These are phyloP conservation scores for Solanum infundibuliforme DNA, from an alignment of 257 asterid species.

Conservation along the genomic window DNA sequence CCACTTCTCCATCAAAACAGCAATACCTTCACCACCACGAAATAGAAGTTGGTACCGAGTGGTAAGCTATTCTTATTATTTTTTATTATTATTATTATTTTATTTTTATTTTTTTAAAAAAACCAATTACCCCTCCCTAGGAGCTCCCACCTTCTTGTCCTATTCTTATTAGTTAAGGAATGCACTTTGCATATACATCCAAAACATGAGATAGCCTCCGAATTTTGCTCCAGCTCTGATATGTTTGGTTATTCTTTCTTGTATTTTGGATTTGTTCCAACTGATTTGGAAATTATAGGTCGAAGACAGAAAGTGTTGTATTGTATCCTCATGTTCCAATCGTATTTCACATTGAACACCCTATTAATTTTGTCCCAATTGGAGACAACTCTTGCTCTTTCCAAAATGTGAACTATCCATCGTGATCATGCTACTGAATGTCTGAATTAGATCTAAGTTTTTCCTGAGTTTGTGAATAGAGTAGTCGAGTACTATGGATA, in stretches of 20 bases:
- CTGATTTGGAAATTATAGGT: background rate
- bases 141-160: background rate
- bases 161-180: background rate
- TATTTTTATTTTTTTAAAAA: too few species aligned
- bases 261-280: background rate
- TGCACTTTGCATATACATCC: background rate
- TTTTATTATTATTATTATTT: background rate
- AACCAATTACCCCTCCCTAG: background rate
- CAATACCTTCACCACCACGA: slow-evolving; percentile 64
- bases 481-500: background rate
- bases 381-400: background rate
- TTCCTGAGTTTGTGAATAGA: background rate
- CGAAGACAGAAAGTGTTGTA: background rate
- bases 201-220: background rate
- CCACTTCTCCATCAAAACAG: slow-evolving; percentile 43
- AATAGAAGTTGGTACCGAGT: slow-evolving; percentile 63
- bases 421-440: background rate
- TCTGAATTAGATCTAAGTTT: background rate
- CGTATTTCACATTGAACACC: background rate
- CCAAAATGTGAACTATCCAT: background rate
- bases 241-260: background rate
- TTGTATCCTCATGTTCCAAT: background rate
- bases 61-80: slow-evolving; percentile 40
- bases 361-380: background rate
- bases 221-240: background rate